phyloP scores from a whole-genome alignment of 202 grass and related monocot genomes.

The Panicum virgatum region DNA sequence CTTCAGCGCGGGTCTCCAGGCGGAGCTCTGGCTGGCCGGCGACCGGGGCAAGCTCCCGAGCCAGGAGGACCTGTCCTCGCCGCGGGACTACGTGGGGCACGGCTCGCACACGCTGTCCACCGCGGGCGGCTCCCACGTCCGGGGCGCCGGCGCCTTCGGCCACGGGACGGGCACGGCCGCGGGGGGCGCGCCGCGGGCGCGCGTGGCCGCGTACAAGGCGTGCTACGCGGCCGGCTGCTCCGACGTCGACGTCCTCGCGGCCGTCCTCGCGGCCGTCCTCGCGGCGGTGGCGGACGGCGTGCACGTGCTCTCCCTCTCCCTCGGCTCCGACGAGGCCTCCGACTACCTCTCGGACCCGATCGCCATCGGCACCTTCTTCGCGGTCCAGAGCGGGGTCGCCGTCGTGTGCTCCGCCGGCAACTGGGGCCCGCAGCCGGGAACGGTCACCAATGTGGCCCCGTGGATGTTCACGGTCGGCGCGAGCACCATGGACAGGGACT shows the following conservation, averaged over 20 bases:
- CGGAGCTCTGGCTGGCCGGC: fast-evolving
- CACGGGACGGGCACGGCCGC: conserved; percentile 54
- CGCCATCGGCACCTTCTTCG: conserved; percentile 40
- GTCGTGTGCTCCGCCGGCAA: conserved; percentile 53
- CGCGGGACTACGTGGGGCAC: conserved; percentile 65
- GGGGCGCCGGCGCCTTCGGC: conserved; percentile 39
- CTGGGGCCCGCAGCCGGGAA: conserved; percentile 24
- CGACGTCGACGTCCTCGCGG: conserved; percentile 30
- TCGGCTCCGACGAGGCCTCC: neutral
- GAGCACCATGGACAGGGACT: conserved; percentile 54
- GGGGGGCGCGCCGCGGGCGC: conserved; percentile 65
- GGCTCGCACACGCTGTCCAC: conserved; percentile 89
- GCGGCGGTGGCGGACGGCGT: conserved; percentile 37
- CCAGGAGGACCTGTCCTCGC: conserved; percentile 44
- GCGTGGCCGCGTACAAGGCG: conserved; percentile 74
- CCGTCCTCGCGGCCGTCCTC: neutral
- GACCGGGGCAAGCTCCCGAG: neutral
- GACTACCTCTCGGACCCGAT: conserved; percentile 30
- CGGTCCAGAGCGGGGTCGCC: conserved; percentile 32
- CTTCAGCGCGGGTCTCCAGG: conserved; percentile 41
- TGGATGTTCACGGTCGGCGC: conserved; percentile 54
- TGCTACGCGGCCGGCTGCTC: conserved; percentile 39
- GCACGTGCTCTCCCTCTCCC: conserved; percentile 45
- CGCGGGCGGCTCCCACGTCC: conserved; percentile 47
- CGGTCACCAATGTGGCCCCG: conserved; percentile 35